Evolutionary conservation across 2,329 filamentous ascomycete genomes (phyloP).

Genomic region (Grosmannia serpens): DNA sequence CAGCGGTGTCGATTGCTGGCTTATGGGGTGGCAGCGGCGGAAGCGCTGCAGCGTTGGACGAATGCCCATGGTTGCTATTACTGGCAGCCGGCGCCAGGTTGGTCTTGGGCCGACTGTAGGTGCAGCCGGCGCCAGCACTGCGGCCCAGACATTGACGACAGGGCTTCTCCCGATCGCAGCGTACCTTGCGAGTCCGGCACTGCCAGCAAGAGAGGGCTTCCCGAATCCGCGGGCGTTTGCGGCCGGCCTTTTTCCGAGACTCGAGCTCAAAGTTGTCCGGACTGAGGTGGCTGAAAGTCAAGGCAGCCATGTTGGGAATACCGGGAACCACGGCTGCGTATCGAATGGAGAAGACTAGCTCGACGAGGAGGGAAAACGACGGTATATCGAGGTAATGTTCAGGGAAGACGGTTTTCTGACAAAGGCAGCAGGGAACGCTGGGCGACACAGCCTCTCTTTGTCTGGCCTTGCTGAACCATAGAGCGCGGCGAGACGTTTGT

Average conservation of each 20-base stretch:
- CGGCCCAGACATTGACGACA: conserved; percentile 4
- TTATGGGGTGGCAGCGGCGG: too few species aligned
- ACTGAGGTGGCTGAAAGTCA: conserved; percentile 9
- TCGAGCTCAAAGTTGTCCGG: conserved; percentile 8
- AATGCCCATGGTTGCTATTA: too few species aligned
- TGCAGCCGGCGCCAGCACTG: not conserved
- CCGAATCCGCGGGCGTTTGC: conserved; percentile 6
- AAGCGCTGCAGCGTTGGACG: too few species aligned
- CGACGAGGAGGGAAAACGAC: not conserved
- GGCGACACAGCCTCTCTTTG: not conserved
- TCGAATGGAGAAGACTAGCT: not conserved
- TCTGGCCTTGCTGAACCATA: too few species aligned
- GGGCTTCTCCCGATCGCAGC: conserved; percentile 6
- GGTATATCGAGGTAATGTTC: not conserved
- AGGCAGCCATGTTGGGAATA: not conserved
- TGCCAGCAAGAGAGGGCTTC: conserved; percentile 5
- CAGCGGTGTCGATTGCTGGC: not conserved
- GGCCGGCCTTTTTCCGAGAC: conserved; percentile 5
- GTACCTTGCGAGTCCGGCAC: conserved; percentile 7
- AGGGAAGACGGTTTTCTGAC: too few species aligned
- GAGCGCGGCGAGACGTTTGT: too few species aligned
- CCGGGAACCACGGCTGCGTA: too few species aligned
- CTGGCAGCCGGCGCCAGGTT: not conserved
- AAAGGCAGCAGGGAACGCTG: too few species aligned
- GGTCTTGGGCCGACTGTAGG: conserved; percentile 2